These are phyloP conservation scores for Botrytis galanthina DNA, from an alignment of 2,329 filamentous ascomycete species.

Conservation along the genomic window DNA sequence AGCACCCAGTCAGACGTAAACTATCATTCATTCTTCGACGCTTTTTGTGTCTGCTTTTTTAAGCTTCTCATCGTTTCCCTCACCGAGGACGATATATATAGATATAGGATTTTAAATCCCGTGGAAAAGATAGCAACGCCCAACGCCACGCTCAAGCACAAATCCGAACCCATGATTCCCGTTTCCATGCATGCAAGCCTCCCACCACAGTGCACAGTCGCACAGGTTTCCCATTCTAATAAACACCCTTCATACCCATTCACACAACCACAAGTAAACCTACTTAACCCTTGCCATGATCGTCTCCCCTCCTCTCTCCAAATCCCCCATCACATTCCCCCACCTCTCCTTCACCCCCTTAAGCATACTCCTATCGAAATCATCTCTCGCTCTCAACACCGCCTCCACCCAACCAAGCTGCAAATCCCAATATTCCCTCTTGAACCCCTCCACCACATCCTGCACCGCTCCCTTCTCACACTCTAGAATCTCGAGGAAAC, in stretches of 20 bases:
- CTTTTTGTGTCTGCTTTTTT: too few species aligned
- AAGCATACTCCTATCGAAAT: conserved; percentile 89
- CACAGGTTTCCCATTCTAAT: neutral
- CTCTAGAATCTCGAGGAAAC: conserved; percentile 75
- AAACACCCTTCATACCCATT: too few species aligned
- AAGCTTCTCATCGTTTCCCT: neutral
- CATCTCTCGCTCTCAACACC: conserved; percentile 80
- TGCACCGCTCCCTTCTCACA: conserved; percentile 71
- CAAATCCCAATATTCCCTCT: conserved; percentile 86
- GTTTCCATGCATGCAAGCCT: neutral
- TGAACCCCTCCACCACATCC: conserved; percentile 79
- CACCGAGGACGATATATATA: neutral
- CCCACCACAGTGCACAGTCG: too few species aligned
- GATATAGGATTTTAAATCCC: neutral
- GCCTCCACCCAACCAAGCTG: conserved; percentile 95
- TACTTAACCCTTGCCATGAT: conserved; percentile 92
- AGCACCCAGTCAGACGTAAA: too few species aligned
- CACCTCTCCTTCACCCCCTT: conserved; percentile 84
- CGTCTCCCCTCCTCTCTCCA: conserved; percentile 79
- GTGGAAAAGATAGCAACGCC: neutral
- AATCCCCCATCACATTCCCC: conserved; percentile 78
- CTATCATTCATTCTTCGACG: too few species aligned
- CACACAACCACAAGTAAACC: neutral
- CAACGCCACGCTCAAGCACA: conserved; percentile 2
- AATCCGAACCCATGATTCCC: neutral